Base-by-base conservation (phyloP, 2,329 filamentous ascomycete species). In the Phaeosphaeriaceae sp. region DNA sequence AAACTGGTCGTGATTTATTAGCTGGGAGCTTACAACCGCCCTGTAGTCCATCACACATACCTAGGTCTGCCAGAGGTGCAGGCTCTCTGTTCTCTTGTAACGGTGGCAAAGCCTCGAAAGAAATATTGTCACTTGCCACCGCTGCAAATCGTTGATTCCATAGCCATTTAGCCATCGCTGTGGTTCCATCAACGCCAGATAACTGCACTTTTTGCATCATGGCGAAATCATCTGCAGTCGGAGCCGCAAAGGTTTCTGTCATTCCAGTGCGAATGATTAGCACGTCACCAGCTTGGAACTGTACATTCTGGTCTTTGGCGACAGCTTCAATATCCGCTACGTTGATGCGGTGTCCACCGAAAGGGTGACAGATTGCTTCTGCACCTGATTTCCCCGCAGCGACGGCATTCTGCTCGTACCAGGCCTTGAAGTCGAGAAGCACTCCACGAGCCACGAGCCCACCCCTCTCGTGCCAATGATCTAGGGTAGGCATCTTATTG, bases 81-180 rank as follows among this genome's bases (percentile, higher is more conserved):
- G 44, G 32, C 6, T 47, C 46, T 16, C 49, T 26, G n/a, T 50
- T 42, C 18, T 54, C 55, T 29, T 55, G 48, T n/a, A 51, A 21
- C 6, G 54, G 51, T 12, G 50, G 49, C 63, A 82, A 79, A 2
- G 79, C 77, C 71, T 89, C 87, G 47, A 88, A 87, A 0, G 79
- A 77, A 21, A 79, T 80, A n/a, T 77, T 72, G 64, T 89, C 87
- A 0, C 83, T 81, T 0, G 81, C 84, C 1, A 87, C 84, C 1
- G 83, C 86, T 0, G 85, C 76, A 57, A 89, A 88, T 13, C 51
- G 43, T 83, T 52, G 81, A 60, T 89, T 83, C 76, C 87, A 87
- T 42, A 88, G 56, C 85, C 85, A 89, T 33, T 80, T 77, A 3
- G 81, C 76, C 7, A 83, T 78, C 17, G 79, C 78, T 23, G 29